A percentile compares a stretch with the other conserved stretches of the same genome.
Conservation (phyloP, 2,329 filamentous ascomycete genomes). For the Calonectria leucothoes region DNA sequence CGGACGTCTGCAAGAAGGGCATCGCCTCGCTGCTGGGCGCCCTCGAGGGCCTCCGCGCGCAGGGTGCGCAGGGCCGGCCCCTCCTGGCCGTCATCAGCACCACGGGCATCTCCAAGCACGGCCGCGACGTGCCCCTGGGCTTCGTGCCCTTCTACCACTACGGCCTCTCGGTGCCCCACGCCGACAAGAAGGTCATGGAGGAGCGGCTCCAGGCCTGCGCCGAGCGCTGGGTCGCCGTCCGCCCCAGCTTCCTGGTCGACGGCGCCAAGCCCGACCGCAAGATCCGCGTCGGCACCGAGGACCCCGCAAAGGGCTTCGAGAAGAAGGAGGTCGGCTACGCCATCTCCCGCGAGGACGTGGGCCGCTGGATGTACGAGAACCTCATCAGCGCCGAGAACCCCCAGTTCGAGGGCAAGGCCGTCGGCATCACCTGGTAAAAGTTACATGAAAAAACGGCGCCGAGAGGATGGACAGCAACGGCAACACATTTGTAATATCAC, state of each 20-base stretch:
- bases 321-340: conserved; percentile 54
- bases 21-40: conserved; percentile 49
- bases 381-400: conserved; percentile 37
- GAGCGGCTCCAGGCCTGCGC: conserved; percentile 32
- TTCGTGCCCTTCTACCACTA: conserved; percentile 57
- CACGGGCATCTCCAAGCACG: conserved; percentile 52
- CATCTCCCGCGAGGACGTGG: conserved; percentile 55
- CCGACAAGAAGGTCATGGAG: conserved; percentile 62
- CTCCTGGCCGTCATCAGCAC: conserved; percentile 52
- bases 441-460: background rate
- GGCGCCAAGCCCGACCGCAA: conserved; percentile 33
- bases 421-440: conserved; percentile 45
- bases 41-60: conserved; percentile 39
- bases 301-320: conserved; percentile 46
- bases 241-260: conserved; percentile 50
- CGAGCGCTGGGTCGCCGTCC: conserved; percentile 49
- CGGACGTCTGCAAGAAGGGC: conserved; percentile 54
- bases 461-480: background rate
- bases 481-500: background rate
- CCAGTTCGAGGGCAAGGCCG: conserved; percentile 44
- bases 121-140: conserved; percentile 49
- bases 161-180: conserved; percentile 55
- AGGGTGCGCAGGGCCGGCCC: conserved; percentile 43
- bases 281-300: conserved; percentile 48
- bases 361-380: conserved; percentile 55